Evolutionary conservation across 2,329 filamentous ascomycete species (phyloP).

Genomic region (Simplicillium sp.): DNA sequence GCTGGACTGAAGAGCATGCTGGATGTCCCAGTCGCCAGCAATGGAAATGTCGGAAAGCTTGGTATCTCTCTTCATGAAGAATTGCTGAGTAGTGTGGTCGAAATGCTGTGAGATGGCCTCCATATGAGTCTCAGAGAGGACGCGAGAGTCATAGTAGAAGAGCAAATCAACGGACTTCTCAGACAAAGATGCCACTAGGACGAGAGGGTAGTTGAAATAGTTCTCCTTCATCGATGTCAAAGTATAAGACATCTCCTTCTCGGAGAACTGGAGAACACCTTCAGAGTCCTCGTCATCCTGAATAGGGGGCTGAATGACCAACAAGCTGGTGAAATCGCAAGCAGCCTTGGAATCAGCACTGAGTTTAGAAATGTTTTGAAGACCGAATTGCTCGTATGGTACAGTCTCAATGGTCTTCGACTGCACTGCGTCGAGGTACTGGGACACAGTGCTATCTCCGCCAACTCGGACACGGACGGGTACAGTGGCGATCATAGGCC

Average conservation of each 20-base stretch:
- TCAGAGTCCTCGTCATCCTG: background rate
- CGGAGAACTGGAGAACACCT: background rate
- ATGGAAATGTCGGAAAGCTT: background rate
- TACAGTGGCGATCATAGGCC: conserved; percentile 17
- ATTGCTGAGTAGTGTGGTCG: conserved; percentile 8
- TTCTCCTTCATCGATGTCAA: conserved; percentile 1
- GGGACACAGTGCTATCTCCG: background rate
- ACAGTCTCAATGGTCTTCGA: conserved; percentile 13
- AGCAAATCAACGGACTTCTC: background rate
- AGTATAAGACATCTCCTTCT: too few species aligned
- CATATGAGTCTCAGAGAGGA: background rate
- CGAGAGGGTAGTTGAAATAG: conserved; percentile 7
- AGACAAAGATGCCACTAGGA: conserved; percentile 1
- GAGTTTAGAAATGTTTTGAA: conserved; percentile 15
- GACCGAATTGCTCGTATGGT: conserved; percentile 15
- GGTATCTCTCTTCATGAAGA: conserved; percentile 7
- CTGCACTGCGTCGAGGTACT: conserved; percentile 11
- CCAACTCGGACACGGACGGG: conserved; percentile 17
- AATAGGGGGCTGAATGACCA: conserved; percentile 7
- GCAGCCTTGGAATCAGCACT: conserved; percentile 1
- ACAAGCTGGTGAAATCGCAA: conserved; percentile 8
- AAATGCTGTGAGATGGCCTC: conserved; percentile 7
- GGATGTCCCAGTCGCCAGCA: conserved; percentile 3
- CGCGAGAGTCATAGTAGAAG: conserved; percentile 2
- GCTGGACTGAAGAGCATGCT: background rate